phyloP scores from a whole-genome alignment of 371 early-diverging fungal species.

The Apophysomyces trapeziformis region DNA sequence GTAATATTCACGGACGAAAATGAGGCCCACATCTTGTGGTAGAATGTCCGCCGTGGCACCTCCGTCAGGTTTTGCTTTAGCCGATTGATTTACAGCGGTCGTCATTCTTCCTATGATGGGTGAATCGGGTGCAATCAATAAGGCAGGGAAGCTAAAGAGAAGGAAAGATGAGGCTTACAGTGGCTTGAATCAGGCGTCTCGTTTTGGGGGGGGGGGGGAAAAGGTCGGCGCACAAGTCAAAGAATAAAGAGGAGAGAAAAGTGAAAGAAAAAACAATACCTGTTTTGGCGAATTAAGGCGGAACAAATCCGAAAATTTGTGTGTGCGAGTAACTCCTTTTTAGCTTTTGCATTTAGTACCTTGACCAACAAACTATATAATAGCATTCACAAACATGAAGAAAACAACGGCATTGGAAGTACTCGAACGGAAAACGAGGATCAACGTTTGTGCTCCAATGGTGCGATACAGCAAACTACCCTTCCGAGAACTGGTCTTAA shows the following conservation, averaged over 20 bases:
- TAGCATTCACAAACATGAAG: not conserved
- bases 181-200: conserved; percentile 10
- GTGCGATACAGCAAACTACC: conserved; percentile 96
- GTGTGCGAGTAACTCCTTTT: no score
- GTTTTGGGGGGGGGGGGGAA: not conserved
- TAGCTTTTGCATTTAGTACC: no score
- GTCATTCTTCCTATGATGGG: not conserved
- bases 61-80: conserved; percentile 1
- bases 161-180: conserved; percentile 4
- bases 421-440: conserved; percentile 54
- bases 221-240: conserved; percentile 11
- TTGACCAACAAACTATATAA: not conserved
- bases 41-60: conserved; percentile 18
- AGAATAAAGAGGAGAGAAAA: not conserved
- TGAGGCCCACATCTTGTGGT: conserved; percentile 84
- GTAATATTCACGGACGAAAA: conserved; percentile 97
- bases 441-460: conserved; percentile 95
- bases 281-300: not conserved
- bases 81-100: conserved; percentile 4
- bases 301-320: no score
- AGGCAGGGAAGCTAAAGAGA: not conserved
- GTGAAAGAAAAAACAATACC: not conserved
- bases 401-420: conserved; percentile 47
- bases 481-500: conserved; percentile 87
- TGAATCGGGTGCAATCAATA: not conserved